Evolutionary conservation across 1,139 yeast species (phyloP).

Genomic region (Groenewaldozyma auringiensis): DNA sequence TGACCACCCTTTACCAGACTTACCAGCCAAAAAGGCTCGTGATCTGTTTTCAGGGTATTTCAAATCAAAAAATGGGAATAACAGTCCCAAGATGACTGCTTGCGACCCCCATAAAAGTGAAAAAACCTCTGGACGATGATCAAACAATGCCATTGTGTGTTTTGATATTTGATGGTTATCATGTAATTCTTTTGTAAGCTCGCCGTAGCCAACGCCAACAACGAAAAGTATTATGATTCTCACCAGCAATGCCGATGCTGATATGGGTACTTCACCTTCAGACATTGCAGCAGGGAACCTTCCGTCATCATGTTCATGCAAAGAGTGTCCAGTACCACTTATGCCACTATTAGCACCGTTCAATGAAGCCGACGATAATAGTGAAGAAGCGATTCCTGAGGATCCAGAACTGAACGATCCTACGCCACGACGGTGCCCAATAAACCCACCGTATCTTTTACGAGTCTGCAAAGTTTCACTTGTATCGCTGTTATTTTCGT

Average conservation of each 20-base stretch:
- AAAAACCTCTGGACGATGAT: slow-evolving; percentile 20
- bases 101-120: slow-evolving; percentile 39
- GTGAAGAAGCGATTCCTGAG: not conserved
- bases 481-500: slow-evolving; percentile 11
- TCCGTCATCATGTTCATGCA: not conserved
- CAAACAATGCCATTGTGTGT: slow-evolving; percentile 21
- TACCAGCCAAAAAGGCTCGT: slow-evolving; percentile 13
- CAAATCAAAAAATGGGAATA: slow-evolving; percentile 56
- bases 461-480: not conserved
- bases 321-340: not conserved
- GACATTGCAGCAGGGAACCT: slow-evolving; percentile 2
- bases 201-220: slow-evolving; percentile 31
- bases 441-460: slow-evolving; percentile 4
- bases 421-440: not conserved
- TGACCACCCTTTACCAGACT: slow-evolving; percentile 32
- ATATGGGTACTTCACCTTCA: slow-evolving; percentile 15
- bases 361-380: not conserved
- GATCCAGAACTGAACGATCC: not conserved
- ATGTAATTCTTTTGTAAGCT: slow-evolving; percentile 28
- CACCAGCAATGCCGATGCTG: slow-evolving; percentile 15
- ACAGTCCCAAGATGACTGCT: slow-evolving; percentile 56
- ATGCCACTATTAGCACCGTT: no score
- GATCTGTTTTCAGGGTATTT: slow-evolving; percentile 33
- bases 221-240: slow-evolving; percentile 23
- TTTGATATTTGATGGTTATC: slow-evolving; percentile 29